A percentile compares a stretch with the other conserved stretches of the same genome.
These are phyloP conservation scores for Rhodosporidiobolus odoratus DNA, from an alignment of 768 basidiomycete genomes.

Conservation along the genomic window DNA sequence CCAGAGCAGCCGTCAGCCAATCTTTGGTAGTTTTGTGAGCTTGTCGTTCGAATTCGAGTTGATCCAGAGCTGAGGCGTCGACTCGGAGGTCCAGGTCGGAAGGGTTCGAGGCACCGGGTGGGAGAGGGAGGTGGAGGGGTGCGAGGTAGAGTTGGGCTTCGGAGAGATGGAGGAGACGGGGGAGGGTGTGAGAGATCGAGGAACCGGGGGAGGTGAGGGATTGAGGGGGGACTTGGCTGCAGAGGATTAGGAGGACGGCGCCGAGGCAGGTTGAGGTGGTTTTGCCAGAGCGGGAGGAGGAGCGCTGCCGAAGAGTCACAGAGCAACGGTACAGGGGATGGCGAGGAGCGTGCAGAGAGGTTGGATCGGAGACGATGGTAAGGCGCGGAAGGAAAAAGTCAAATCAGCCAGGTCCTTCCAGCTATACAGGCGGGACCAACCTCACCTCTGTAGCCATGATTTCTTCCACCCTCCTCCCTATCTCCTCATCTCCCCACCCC, in stretches of 20 bases:
- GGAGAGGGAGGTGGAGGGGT: neutral
- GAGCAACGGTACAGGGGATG: no score
- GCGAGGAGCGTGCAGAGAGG: no score
- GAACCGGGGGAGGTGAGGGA: no score
- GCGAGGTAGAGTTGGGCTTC: slow-evolving; percentile 6
- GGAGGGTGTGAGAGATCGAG: neutral
- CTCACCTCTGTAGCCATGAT: slow-evolving; percentile 1
- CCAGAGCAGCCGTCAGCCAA: neutral
- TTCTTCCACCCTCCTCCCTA: neutral
- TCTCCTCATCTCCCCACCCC: neutral
- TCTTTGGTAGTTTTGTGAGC: neutral
- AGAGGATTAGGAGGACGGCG: slow-evolving; percentile 1
- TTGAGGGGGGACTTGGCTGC: no score
- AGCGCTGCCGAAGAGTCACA: neutral
- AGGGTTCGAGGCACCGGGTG: neutral
- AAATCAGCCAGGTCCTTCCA: neutral
- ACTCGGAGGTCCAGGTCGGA: slow-evolving; percentile 1
- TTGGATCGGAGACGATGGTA: no score
- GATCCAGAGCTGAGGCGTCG: neutral
- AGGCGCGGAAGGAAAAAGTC: no score
- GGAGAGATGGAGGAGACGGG: slow-evolving; percentile 6
- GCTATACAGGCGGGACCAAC: neutral
- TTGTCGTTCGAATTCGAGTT: neutral
- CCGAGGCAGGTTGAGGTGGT: slow-evolving; percentile 1
- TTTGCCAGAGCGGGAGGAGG: neutral